A percentile compares a stretch with the other conserved stretches of the same genome.
Evolutionary conservation across 148 eudicot species (phyloP).

Genomic region (Talinum fruticosum): DNA sequence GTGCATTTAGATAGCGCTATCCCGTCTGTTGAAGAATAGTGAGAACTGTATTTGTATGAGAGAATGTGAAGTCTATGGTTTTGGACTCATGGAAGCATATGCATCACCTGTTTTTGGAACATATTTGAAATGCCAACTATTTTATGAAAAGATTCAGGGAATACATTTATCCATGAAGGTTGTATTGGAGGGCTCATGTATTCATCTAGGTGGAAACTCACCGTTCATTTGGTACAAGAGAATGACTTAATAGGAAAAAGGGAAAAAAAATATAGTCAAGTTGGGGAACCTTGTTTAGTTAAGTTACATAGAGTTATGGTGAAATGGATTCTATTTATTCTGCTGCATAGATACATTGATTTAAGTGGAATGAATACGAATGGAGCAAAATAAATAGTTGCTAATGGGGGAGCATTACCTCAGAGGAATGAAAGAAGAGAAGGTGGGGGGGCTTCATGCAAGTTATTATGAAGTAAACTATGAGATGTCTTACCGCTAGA

Average conservation of each 20-base stretch:
- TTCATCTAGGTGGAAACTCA: background rate
- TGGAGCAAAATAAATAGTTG: background rate
- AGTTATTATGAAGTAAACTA: background rate
- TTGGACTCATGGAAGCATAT: background rate
- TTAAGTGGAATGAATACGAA: background rate
- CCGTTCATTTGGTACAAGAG: background rate
- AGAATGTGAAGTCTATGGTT: background rate
- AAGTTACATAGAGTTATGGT: background rate
- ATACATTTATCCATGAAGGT: background rate
- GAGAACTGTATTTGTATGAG: background rate
- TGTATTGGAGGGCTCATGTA: too few species aligned
- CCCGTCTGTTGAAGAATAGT: background rate
- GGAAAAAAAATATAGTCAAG: background rate
- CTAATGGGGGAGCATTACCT: background rate
- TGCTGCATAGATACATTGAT: background rate
- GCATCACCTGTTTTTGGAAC: background rate
- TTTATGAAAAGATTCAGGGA: background rate
- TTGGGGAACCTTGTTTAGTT: too few species aligned
- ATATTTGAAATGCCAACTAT: background rate
- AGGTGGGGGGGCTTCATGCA: background rate
- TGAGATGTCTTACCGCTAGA: background rate
- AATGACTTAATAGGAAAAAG: background rate
- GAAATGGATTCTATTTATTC: background rate
- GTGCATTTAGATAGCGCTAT: background rate
- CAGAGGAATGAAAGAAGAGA: background rate